Conservation (phyloP, 306 rosid genomes). For the Carpinus viminea region DNA sequence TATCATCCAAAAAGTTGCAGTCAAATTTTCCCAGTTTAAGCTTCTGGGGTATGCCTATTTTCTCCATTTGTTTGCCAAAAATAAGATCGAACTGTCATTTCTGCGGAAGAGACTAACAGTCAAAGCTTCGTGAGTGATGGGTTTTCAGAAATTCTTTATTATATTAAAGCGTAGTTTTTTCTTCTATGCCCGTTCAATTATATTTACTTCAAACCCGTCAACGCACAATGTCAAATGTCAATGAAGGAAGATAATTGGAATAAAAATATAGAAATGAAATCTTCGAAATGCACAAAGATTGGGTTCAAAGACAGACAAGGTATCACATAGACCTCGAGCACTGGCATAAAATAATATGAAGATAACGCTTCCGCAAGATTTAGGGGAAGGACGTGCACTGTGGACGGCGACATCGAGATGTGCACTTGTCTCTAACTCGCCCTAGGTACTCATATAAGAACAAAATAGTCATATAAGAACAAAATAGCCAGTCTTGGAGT, state of each 20-base stretch:
- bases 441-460: slow-evolving; percentile 30
- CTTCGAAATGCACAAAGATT: slow-evolving; percentile 22
- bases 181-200: neutral
- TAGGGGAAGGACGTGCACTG: slow-evolving; percentile 32
- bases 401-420: slow-evolving; percentile 50
- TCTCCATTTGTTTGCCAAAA: neutral
- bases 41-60: neutral
- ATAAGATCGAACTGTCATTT: neutral
- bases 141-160: neutral
- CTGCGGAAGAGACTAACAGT: too few relatives aligned
- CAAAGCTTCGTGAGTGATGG: neutral
- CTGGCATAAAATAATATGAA: slow-evolving; percentile 34
- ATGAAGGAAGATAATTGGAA: neutral
- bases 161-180: neutral
- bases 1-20: neutral
- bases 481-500: slow-evolving; percentile 49
- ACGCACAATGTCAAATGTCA: neutral
- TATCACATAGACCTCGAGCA: slow-evolving; percentile 31
- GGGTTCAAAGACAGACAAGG: slow-evolving; percentile 31
- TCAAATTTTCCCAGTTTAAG: neutral
- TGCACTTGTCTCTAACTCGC: slow-evolving; percentile 33
- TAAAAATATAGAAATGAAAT: slow-evolving; percentile 8
- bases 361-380: slow-evolving; percentile 35
- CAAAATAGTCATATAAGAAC: slow-evolving; percentile 53
- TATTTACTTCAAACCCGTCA: neutral